These are phyloP conservation scores for Nicotiana sylvestris DNA, from an alignment of 257 asterid species.

Conservation along the genomic window DNA sequence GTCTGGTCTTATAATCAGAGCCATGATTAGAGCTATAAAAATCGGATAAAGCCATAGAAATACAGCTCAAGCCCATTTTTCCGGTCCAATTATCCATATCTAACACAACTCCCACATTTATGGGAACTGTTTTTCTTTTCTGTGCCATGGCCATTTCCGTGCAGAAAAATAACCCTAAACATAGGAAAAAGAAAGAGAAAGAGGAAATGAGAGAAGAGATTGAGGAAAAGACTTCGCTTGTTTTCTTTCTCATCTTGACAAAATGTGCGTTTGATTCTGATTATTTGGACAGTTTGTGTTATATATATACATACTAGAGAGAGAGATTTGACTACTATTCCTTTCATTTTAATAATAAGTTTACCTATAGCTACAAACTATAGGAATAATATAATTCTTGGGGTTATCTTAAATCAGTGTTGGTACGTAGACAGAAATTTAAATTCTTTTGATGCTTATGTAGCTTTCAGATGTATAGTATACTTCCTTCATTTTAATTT, in stretches of 20 bases:
- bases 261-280: too few species aligned
- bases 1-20: slow-evolving; percentile 27
- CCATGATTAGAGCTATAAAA: slow-evolving; percentile 28
- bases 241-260: too few species aligned
- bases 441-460: too few species aligned
- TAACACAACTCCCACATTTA: slow-evolving; percentile 46
- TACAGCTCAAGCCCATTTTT: slow-evolving; percentile 36
- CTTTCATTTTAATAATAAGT: too few species aligned
- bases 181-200: neutral
- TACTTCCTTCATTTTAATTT: too few species aligned
- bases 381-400: too few species aligned
- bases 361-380: too few species aligned
- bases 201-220: neutral
- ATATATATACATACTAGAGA: too few species aligned
- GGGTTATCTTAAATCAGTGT: too few species aligned
- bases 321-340: neutral
- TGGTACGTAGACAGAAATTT: too few species aligned
- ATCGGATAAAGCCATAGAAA: slow-evolving; percentile 43
- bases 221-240: neutral
- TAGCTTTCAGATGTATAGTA: too few species aligned
- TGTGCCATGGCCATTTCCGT: slow-evolving; percentile 18
- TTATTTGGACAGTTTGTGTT: too few species aligned
- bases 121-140: neutral
- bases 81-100: slow-evolving; percentile 35
- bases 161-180: neutral